phyloP scores from a whole-genome alignment of 176 grass and related monocot genomes.

The Bonia amplexicaulis region DNA sequence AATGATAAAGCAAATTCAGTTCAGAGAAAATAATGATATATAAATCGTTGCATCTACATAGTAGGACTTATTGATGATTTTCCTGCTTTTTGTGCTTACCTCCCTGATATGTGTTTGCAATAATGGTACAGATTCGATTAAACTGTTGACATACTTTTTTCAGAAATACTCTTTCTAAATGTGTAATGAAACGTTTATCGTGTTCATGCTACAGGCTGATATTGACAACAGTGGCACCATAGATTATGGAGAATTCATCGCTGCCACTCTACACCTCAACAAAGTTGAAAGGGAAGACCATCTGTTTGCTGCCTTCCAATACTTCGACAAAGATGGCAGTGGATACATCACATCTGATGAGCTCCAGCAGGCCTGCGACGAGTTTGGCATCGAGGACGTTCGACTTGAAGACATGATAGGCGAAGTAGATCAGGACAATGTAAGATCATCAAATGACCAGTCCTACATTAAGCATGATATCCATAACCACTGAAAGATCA shows the following conservation, averaged over 20 bases:
- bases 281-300: slow-evolving; percentile 63
- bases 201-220: slow-evolving; percentile 36
- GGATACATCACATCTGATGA: slow-evolving; percentile 64
- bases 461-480: not conserved
- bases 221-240: slow-evolving; percentile 69
- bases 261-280: slow-evolving; percentile 62
- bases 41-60: not conserved
- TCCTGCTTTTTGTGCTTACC: not conserved
- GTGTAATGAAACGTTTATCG: not conserved
- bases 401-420: slow-evolving; percentile 58
- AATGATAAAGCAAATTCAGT: not conserved
- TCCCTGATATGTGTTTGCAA: not conserved
- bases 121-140: not conserved
- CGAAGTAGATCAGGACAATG: slow-evolving; percentile 65
- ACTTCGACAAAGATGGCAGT: slow-evolving; percentile 65
- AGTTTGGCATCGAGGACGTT: slow-evolving; percentile 57
- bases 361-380: slow-evolving; percentile 58
- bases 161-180: not conserved
- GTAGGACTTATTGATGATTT: not conserved
- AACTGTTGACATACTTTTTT: not conserved
- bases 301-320: slow-evolving; percentile 55
- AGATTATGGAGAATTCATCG: slow-evolving; percentile 70
- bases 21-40: not conserved
- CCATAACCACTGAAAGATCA: not conserved
- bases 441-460: not conserved